Evolutionary conservation across 2,329 filamentous ascomycete genomes (phyloP).

Genomic region (Septoria petroselini): DNA sequence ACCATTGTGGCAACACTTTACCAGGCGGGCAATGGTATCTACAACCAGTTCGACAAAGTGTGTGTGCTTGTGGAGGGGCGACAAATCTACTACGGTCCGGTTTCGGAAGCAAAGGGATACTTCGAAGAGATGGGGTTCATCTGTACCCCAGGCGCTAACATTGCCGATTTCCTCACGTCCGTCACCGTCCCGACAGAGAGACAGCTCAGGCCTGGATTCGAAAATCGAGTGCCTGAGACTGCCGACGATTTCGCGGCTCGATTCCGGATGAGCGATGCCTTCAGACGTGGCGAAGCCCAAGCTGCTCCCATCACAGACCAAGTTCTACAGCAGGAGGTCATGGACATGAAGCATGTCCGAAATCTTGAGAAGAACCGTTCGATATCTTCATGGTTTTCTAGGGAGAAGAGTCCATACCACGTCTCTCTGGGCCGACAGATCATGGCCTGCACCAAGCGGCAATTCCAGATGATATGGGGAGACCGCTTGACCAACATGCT

Average conservation of each 20-base stretch:
- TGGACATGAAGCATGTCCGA: too few relatives aligned
- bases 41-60: conserved; percentile 70
- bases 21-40: conserved; percentile 50
- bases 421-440: too few relatives aligned
- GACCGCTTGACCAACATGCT: conserved; percentile 63
- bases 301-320: conserved; percentile 51
- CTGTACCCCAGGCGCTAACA: conserved; percentile 65
- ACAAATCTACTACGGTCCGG: conserved; percentile 71
- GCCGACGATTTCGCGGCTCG: conserved; percentile 63
- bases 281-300: conserved; percentile 46
- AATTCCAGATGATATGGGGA: conserved; percentile 65
- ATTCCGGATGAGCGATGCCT: conserved; percentile 46
- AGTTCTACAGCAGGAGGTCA: too few relatives aligned
- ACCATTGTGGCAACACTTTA: conserved; percentile 59
- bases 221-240: conserved; percentile 61
- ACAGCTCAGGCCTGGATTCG: conserved; percentile 54
- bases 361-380: too few relatives aligned
- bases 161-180: conserved; percentile 66
- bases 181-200: conserved; percentile 65
- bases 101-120: conserved; percentile 57
- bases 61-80: conserved; percentile 72
- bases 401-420: too few relatives aligned
- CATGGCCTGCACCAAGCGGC: too few relatives aligned
- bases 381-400: too few relatives aligned
- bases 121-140: conserved; percentile 68